Evolutionary conservation across 1,284 basidiomycete genomes (phyloP), one percentile per base, ranked within the genome.

Genomic region (Pyrrhoderma lamaoense): DNA sequence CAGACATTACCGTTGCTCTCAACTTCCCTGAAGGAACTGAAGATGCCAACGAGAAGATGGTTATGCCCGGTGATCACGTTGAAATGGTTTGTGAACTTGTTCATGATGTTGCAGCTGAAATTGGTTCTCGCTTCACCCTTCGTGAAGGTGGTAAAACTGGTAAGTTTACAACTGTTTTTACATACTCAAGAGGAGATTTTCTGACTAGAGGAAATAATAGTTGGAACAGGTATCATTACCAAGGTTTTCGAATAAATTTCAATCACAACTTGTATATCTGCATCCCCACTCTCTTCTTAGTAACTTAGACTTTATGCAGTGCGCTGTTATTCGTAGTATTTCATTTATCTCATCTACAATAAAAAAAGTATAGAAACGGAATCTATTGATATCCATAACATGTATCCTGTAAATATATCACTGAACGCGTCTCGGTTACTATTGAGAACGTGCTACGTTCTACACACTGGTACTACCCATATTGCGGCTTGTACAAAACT

Each of bases 31-130:
- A 86, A 49, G 93, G 83, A 45, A 86, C 83, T 11, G 65, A 75
- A 8, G 82, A 88, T 61, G 79, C 87, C 16, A 75, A 77, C 51
- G 87, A 92, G 63, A 93, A 89, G 71, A 91, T 91, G 87, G 89
- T 98, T 62, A 96, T 98, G 92, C 95, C 95, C 49, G 95, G 96
- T 62, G 96, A 99, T 75, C 96, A 96, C 64, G 85, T 99, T 55
- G 93, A 97, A 70, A 86, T 99, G 74, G 75, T 90, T 53, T 92
- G 89, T 62, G 77, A 84, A 44, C 79, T 99, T 40, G 77, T 87
- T 27, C 84, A 89, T 66, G 92, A 97, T 67, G 84, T 97, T 58
- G 93, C 93, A 39, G 80, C 93, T 52, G 95, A 99, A 71, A 76
- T 83, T 59, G 94, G 95, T 55, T 88, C 89, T 60, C 85, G 83